A percentile compares a stretch with the other conserved stretches of the same genome.
Evolutionary conservation across 805 yeast species (phyloP).

Genomic region (Yamadazyma sp.): DNA sequence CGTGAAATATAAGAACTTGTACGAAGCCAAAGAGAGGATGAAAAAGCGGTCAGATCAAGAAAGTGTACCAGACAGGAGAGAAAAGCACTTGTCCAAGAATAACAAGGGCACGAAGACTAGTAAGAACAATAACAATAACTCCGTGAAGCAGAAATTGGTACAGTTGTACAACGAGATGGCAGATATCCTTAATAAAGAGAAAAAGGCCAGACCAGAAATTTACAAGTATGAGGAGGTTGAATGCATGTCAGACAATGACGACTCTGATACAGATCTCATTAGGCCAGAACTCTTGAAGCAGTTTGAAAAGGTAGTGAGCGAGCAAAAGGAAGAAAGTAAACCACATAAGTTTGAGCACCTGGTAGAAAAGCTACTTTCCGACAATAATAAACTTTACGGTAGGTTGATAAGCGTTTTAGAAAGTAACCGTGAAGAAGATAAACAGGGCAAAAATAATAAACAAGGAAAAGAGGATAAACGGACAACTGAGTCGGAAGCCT

Average conservation of each 20-base stretch:
- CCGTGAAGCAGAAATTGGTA: slow-evolving; percentile 8
- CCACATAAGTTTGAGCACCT: background rate
- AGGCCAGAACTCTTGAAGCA: slow-evolving; percentile 10
- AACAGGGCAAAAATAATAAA: too few species aligned
- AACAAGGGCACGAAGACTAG: background rate
- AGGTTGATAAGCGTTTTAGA: slow-evolving; percentile 6
- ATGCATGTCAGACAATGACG: background rate
- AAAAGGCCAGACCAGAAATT: slow-evolving; percentile 1
- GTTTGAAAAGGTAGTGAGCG: slow-evolving; percentile 9
- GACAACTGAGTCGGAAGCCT: too few species aligned
- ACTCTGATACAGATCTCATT: background rate
- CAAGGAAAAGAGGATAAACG: too few species aligned
- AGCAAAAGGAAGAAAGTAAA: slow-evolving; percentile 6
- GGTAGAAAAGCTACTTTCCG: slow-evolving; percentile 4
- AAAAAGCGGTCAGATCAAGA: background rate
- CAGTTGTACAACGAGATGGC: slow-evolving; percentile 18
- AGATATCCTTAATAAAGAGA: slow-evolving; percentile 13
- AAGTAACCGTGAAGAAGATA: background rate
- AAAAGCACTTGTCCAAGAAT: slow-evolving; percentile 1
- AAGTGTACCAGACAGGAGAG: background rate
- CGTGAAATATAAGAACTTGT: slow-evolving; percentile 34
- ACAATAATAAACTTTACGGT: slow-evolving; percentile 9
- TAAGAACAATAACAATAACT: background rate
- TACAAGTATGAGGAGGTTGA: slow-evolving; percentile 1
- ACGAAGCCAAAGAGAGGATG: slow-evolving; percentile 19